Evolutionary conservation across 208 protist genomes (phyloP).

Genomic region (Acanthamoeba sp.): DNA sequence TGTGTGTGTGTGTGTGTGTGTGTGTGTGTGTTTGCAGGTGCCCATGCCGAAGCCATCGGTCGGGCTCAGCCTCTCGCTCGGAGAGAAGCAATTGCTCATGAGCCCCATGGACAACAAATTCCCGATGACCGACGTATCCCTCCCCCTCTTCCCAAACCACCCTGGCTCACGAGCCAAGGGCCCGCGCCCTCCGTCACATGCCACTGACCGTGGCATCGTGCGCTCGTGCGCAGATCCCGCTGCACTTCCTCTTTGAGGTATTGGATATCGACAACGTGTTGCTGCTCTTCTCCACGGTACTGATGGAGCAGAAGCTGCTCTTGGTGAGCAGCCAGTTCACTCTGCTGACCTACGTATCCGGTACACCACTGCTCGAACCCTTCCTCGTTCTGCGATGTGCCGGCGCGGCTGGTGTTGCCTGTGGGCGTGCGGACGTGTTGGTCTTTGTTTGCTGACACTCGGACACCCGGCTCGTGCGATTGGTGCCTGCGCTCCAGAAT

Average conservation of each 20-base stretch:
- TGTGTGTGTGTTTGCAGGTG: too few species aligned
- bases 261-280: conserved; percentile 78
- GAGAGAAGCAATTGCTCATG: not conserved
- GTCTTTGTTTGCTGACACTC: too few species aligned
- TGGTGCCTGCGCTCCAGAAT: too few species aligned
- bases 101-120: not conserved
- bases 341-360: conserved; percentile 77
- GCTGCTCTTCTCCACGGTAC: conserved; percentile 68
- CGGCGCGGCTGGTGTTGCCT: too few species aligned
- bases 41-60: not conserved
- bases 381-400: not conserved
- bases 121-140: not conserved
- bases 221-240: too few species aligned
- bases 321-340: conserved; percentile 76
- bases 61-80: not conserved
- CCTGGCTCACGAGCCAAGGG: too few species aligned
- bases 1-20: too few species aligned
- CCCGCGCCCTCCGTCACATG: too few species aligned
- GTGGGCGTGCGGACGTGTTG: not conserved
- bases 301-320: conserved; percentile 79
- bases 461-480: too few species aligned
- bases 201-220: too few species aligned
- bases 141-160: too few species aligned
- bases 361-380: not conserved
- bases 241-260: conserved; percentile 74